Base-by-base conservation (phyloP, 2,329 filamentous ascomycete genomes). In the Endocalyx cinctus region DNA sequence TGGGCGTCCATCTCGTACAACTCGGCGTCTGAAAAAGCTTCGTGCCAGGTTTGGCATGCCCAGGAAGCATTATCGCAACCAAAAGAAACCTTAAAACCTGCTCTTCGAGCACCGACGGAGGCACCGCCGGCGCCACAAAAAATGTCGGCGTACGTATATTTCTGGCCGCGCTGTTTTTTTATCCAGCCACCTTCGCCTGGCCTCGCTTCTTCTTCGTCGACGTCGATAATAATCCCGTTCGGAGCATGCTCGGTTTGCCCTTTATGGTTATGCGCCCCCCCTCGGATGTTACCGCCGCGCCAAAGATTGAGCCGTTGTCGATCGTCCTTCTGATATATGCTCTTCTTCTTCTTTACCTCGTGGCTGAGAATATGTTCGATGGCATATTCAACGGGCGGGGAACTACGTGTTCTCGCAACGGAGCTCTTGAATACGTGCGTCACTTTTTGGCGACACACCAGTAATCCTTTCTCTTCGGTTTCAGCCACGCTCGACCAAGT, bases 101-200 rank as follows among this genome's bases (percentile, higher is more conserved):
- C 50, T 16, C 43, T 43, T 19, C 29, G 35, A 2, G 76, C 79
- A 4, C 76, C 79, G 8, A 62, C 60, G 0, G 77, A 77, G 5
- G 70, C 66, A 10, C 79, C 79, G 0, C 80, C 80, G 11, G 67
- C 75, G 11, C 80, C 79, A 29, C 73, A 78, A 43, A 80, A 84
- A 4, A 67, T 68, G 45, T 84, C 80, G 0, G 67, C 76, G 37
- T 77, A 76, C 0, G 73, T 77, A 35, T 77, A 77, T 34, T 62
- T 59, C 29, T 62, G 56, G 2, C 52, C 51, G 3, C 39, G 39
- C 13, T 46, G 41, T 31, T 48, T 51, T 8, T 29, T 35, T 2
- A 47, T 45, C 29, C 41, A 43, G 5, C 15, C 12, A 38, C 18
- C 15, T 19, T 12, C 4, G 25, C 6, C n/a, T 15, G 39, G 30